Evolutionary conservation across 345 rosid species (phyloP).

Genomic region (Heritiera littoralis): DNA sequence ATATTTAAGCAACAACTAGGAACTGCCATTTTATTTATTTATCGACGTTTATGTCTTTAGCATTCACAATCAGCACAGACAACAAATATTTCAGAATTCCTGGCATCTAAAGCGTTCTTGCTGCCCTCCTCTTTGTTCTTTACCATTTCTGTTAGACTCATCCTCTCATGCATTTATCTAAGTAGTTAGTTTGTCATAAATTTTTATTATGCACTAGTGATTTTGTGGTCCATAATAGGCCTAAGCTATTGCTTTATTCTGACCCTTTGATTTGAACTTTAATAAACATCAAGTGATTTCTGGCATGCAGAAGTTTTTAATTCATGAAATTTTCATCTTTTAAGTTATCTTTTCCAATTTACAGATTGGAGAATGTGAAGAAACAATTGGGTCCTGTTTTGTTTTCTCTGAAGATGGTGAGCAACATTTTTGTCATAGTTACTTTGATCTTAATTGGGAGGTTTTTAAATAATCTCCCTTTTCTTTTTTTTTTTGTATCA

Average conservation of each 20-base stretch:
- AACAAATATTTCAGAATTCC: not conserved
- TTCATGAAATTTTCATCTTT: not conserved
- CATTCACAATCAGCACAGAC: not conserved
- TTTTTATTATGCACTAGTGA: not conserved
- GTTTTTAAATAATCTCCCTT: not conserved
- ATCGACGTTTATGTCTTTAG: not conserved
- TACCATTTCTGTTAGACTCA: not conserved
- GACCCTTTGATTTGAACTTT: not conserved
- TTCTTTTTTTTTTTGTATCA: not conserved
- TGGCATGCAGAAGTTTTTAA: not conserved
- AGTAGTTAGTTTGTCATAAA: not conserved
- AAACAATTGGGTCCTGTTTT: constrained; percentile 57
- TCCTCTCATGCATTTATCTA: not conserved
- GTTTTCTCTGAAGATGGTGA: constrained; percentile 53
- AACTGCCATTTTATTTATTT: not conserved
- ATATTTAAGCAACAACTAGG: not conserved
- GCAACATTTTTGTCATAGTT: constrained; percentile 3
- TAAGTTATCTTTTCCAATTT: not conserved
- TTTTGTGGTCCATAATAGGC: not conserved
- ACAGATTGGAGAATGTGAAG: constrained; percentile 65
- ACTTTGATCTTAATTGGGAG: not conserved
- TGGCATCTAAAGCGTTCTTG: not conserved
- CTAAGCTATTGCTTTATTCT: not conserved
- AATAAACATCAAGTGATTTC: not conserved
- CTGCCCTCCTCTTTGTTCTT: not conserved